Percentiles rank a stretch among this genome's conserved stretches.
These are phyloP conservation scores for Penicillium ochrochloron DNA, from an alignment of 495 filamentous ascomycete genomes.

Conservation along the genomic window DNA sequence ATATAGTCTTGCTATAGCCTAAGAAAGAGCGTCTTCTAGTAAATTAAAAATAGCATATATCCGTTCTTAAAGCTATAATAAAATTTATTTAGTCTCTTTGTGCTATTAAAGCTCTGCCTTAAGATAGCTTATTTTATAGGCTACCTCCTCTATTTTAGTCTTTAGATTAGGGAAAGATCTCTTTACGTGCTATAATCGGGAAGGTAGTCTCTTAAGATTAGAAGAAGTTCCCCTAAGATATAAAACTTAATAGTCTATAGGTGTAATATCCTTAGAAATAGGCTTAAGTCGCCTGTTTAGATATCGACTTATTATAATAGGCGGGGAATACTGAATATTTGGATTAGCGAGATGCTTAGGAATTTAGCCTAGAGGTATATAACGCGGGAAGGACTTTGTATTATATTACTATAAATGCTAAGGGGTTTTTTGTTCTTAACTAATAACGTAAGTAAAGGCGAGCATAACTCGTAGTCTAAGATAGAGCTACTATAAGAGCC, in stretches of 20 bases:
- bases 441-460: neutral
- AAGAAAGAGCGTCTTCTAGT: neutral
- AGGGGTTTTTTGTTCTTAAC: neutral
- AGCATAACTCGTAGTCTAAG: too few relatives aligned
- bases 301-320: constrained; percentile 2
- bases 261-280: neutral
- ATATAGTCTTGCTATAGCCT: neutral
- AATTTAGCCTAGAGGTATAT: neutral
- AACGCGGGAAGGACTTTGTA: neutral
- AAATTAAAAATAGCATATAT: neutral
- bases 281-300: neutral
- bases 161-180: neutral
- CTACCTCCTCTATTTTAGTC: neutral
- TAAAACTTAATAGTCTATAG: neutral
- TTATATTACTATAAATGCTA: neutral
- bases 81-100: constrained; percentile 8
- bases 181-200: neutral
- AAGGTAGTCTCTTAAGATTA: constrained; percentile 1
- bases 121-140: neutral
- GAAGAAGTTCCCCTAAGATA: neutral
- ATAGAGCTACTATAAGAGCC: too few relatives aligned
- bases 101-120: constrained; percentile 6
- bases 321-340: neutral
- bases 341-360: neutral
- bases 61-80: neutral